A percentile compares a stretch with the other conserved stretches of the same genome.
Evolutionary conservation across 129 eudicot species (phyloP).

Genomic region (Centaurea solstitialis): DNA sequence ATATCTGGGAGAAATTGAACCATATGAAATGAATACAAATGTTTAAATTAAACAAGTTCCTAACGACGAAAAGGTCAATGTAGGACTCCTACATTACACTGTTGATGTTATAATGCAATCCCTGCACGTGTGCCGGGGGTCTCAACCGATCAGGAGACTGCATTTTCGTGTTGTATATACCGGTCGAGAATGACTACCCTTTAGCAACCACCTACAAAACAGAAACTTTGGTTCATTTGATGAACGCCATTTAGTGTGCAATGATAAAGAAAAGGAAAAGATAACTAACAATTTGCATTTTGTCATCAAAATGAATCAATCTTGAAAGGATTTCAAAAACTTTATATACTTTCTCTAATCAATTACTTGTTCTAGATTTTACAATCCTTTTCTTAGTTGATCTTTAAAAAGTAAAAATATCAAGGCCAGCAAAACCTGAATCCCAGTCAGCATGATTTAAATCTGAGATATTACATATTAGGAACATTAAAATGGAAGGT

Average conservation of each 20-base stretch:
- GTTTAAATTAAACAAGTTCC: background rate
- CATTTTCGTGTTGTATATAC: background rate
- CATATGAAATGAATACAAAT: background rate
- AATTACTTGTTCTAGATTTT: background rate
- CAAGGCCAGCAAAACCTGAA: background rate
- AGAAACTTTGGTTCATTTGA: background rate
- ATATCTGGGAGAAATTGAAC: background rate
- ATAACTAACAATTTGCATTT: too few relatives aligned
- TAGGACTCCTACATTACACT: background rate
- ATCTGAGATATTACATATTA: background rate
- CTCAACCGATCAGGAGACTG: background rate
- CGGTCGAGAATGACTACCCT: background rate
- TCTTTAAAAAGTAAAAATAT: too few relatives aligned
- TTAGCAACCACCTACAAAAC: slow-evolving; percentile 1
- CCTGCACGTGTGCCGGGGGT: background rate
- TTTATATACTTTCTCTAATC: too few relatives aligned
- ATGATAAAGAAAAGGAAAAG: too few relatives aligned
- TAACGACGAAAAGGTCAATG: background rate
- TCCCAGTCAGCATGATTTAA: background rate
- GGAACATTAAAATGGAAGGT: background rate
- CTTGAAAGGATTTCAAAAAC: too few relatives aligned
- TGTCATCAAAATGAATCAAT: too few relatives aligned
- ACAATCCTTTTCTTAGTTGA: background rate
- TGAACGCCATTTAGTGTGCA: too few relatives aligned
- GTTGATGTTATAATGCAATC: background rate